Evolutionary conservation across 1,284 basidiomycete genomes (phyloP), one percentile per base, ranked within the genome.

Genomic region (Pseudozyma sp.): DNA sequence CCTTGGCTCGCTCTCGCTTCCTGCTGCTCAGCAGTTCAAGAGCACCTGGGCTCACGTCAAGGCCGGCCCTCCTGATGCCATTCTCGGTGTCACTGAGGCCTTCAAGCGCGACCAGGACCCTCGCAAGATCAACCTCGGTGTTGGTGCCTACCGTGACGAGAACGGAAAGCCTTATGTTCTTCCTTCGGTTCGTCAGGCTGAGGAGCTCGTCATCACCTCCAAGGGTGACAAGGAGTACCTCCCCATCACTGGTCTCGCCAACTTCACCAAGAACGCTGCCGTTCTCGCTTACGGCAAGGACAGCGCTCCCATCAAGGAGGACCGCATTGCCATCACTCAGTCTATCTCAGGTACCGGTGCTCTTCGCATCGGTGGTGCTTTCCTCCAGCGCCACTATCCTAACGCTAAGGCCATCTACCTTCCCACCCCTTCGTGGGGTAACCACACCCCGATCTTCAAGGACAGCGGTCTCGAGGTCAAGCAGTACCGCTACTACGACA

Each of bases 301-400:
- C 71, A 76, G 91, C 76, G 87, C 85, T 44, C 93, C 93, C 13
- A 85, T 97, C 56, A 89, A 89, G 74, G 89, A 92, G 83, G 91
- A 91, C 84, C 87, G 92, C 66, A 65, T 85, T 35, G 91, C 97
- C 45, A 90, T 93, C 75, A 93, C 95, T 34, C 97, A 99, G 87
- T 92, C 95, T 66, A 97, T 99, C 86, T 98, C 96, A 34, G 97
- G 97, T 39, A 99, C 97, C 19, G 97, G 97, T 81, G 97, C 97
- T 36, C 92, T 99, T 70, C 91, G 97, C 76, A 95, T 99, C 86
- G 96, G 94, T 65, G 95, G 92, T 81, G 93, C 93, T 53, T 99
- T 99, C 89, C 87, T 99, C 31, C 63, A 67, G 60, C 91, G 91
- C 19, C 93, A 94, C 87, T 97, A 95, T 86, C 93, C 94, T 31